Percentiles rank a stretch among this genome's conserved stretches.
phyloP scores from a whole-genome alignment of 2,329 filamentous ascomycete genomes.

The Neophaeococcomyces aloes region DNA sequence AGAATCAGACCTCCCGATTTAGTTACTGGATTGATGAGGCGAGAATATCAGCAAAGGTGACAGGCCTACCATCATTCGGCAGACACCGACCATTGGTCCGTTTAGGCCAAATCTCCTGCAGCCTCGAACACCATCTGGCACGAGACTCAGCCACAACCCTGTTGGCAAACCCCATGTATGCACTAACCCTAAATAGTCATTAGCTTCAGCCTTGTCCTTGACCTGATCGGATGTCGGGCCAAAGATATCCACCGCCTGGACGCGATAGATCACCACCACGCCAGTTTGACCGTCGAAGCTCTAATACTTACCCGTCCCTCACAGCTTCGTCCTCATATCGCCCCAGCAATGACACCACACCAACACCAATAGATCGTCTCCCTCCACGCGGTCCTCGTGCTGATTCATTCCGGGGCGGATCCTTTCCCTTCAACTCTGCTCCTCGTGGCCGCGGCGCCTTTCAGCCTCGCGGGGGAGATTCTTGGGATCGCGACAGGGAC shows the following conservation, averaged over 20 bases:
- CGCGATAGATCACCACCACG: conserved; percentile 57
- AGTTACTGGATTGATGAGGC: not conserved
- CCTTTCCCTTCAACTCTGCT: conserved; percentile 24
- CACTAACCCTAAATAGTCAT: conserved; percentile 2
- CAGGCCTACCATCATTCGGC: conserved; percentile 4
- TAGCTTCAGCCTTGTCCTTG: not conserved
- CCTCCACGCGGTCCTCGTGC: conserved; percentile 75
- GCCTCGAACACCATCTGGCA: not conserved
- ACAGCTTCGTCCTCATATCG: conserved; percentile 43
- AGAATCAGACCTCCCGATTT: conserved; percentile 6
- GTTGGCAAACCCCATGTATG: not conserved
- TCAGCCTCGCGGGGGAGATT: conserved; percentile 45
- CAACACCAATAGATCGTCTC: conserved; percentile 52
- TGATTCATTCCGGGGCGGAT: conserved; percentile 54
- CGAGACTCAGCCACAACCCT: conserved; percentile 4
- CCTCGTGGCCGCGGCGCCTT: conserved; percentile 51
- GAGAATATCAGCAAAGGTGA: not conserved
- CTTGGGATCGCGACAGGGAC: conserved; percentile 35
- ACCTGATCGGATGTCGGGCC: conserved; percentile 14
- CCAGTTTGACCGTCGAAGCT: conserved; percentile 61
- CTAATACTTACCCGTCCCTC: conserved; percentile 43
- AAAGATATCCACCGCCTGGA: conserved; percentile 46
- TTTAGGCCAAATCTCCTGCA: not conserved
- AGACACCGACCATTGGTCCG: not conserved
- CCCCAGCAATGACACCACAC: conserved; percentile 48